Evolutionary conservation across 352 stramenopile genomes (phyloP), one percentile per base, ranked within the genome.

Genomic region (Pythium sp.): DNA sequence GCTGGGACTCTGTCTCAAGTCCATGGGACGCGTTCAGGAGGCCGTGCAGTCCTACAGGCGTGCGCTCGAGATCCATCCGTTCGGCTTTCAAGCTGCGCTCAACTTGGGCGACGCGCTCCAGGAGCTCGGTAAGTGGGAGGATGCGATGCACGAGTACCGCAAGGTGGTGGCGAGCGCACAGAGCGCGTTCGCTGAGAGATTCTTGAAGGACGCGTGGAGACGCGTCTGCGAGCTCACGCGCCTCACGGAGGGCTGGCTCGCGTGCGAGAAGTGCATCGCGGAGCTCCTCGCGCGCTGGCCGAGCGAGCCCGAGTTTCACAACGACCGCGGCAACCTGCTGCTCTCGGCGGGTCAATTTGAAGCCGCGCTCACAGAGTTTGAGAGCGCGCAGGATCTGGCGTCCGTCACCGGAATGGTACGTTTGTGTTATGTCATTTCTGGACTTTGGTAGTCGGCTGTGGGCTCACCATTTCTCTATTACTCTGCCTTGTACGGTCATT

Each of bases 301-400:
- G 1, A 54, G 83, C n/a, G 77, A 91, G 34, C 49, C 80, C 1
- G 41, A 66, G 15, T 90, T 93, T 67, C 74, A 77, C 51, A 86
- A 89, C 65, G 82, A 91, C 14, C 79, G 76, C 5, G 86, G 86
- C 2, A 78, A 89, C 51, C 66, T 92, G 64, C 55, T 91, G 15
- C 59, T 85, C 0, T 73, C 77, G 24, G 78, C 73, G 2, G 79
- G 80, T 0, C 77, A 89, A 43, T 89, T 91, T 64, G 82, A 92
- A 53, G 67, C 60, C 15, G 86, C 86, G 5, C 49, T 89, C 24
- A 60, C 77, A 38, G 84, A 91, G 58, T 92, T 87, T 43, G 63
- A 90, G 54, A 71, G 61, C 7, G 79, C 84, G 3, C 72, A 76
- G 15, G 34, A 76, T 34, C 60, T 89, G 6, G 84, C 75, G 0